phyloP scores from a whole-genome alignment of 2,329 filamentous ascomycete genomes.

The Nigrospora sphaerica region DNA sequence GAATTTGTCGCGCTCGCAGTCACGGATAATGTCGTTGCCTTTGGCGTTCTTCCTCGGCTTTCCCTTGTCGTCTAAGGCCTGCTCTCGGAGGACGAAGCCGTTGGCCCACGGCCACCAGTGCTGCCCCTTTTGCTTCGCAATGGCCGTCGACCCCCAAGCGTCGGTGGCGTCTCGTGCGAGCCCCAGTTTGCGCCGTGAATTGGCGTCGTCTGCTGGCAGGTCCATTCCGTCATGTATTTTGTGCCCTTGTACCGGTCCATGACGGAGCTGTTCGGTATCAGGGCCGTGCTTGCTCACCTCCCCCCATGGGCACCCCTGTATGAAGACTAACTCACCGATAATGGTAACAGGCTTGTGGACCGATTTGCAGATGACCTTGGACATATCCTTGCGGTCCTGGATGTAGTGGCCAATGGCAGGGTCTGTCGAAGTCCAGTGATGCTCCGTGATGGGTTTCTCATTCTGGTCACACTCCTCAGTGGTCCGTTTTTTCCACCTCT shows the following conservation, averaged over 20 bases:
- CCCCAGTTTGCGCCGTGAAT: background rate
- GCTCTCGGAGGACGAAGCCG: constrained; percentile 1
- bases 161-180: background rate
- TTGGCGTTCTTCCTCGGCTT: no score
- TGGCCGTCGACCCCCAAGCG: background rate
- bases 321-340: constrained; percentile 1
- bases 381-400: constrained; percentile 3
- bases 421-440: no score
- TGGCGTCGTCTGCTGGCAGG: background rate
- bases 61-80: background rate
- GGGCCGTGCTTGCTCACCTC: background rate
- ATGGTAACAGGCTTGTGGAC: constrained; percentile 1
- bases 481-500: background rate
- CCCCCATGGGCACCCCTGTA: no score
- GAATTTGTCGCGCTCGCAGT: constrained; percentile 2
- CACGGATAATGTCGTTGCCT: no score
- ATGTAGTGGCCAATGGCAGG: background rate
- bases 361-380: constrained; percentile 1
- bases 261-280: background rate
- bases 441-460: background rate
- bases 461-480: constrained; percentile 1
- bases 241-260: background rate
- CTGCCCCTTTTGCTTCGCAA: background rate
- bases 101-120: constrained; percentile 4
- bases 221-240: constrained; percentile 1